Evolutionary conservation across 805 yeast species (phyloP), one percentile per base, ranked within the genome.

Genomic region (Candida yuanshanica): DNA sequence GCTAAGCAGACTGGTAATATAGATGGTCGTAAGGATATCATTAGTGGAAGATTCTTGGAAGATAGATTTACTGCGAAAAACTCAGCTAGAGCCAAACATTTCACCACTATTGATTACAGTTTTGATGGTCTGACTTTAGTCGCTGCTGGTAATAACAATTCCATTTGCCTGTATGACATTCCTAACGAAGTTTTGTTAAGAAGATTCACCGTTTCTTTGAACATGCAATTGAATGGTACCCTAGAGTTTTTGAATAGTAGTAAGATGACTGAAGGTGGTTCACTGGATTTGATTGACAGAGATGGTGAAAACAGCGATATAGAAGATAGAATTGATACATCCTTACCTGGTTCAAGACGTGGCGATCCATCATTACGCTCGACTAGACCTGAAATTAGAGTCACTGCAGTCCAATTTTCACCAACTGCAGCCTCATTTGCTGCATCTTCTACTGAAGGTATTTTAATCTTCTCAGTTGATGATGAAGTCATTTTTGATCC

Each of bases 381-480:
- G 38, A 70, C 78, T 1, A 75, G 89, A 49, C 93, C 96, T 0
- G 95, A 81, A 51, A 74, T 93, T n/a, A 69, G 95, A 55, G 89
- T 90, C 5, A 77, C 87, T 3, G 69, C 83, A 4, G 72, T 93
- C 22, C 74, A 72, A 50, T 93, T 90, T 56, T 86, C 96, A 2
- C 99, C 99, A 16, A 83, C 96, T 0, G 83, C 95, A 2, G 72
- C 83, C 17, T 79, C 95, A 25, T 93, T 93, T 70, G 93, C 95
- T 1, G 95, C 95, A 33, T 93, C 96, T 0, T 81, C 96, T 1
- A 93, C 99, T 0, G 98, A 91, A 60, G 99, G 99, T 8, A 66
- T 93, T 35, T 67, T 89, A 42, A 69, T 93, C 2, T 93, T 76
- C 59, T 82, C 95, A 2, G 75, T 89, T 31, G 95, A 91, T 60